These are phyloP conservation scores for Bonnemaisonia californica DNA, from an alignment of 31 red algal genomes.

Conservation along the genomic window DNA sequence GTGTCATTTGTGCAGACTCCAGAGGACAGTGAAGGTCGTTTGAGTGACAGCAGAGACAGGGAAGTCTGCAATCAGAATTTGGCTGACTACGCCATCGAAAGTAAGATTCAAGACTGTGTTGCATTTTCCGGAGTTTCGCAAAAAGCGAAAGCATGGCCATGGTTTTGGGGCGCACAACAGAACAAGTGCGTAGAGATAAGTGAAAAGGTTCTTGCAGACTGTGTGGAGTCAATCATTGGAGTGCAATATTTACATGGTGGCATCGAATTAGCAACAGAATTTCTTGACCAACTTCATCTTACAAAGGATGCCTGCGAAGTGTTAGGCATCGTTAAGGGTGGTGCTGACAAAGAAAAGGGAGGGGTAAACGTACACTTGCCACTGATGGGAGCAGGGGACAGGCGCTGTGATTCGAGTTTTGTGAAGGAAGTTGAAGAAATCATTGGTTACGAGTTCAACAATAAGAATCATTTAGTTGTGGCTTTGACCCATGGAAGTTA, in stretches of 20 bases:
- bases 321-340: constrained; percentile 34
- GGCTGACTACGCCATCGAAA: constrained; percentile 58
- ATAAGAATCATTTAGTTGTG: constrained; percentile 67
- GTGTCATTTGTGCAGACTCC: constrained; percentile 59
- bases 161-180: constrained; percentile 60
- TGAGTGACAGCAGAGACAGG: constrained; percentile 71
- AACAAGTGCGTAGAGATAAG: constrained; percentile 47
- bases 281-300: constrained; percentile 55
- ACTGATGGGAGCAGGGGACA: constrained; percentile 21
- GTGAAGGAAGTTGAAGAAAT: constrained; percentile 58
- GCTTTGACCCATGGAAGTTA: constrained; percentile 78
- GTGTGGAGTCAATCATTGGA: constrained; percentile 78
- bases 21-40: constrained; percentile 51
- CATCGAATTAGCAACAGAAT: constrained; percentile 31
- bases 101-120: constrained; percentile 72
- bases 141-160: constrained; percentile 72
- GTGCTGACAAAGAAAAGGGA: background rate
- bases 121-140: constrained; percentile 67
- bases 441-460: constrained; percentile 70
- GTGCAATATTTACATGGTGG: constrained; percentile 72
- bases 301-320: constrained; percentile 30
- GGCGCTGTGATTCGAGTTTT: constrained; percentile 18
- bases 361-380: constrained; percentile 30
- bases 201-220: constrained; percentile 83
- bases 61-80: constrained; percentile 68